Evolutionary conservation across 1,284 basidiomycete species (phyloP).

Genomic region (Marasmius fiardii): DNA sequence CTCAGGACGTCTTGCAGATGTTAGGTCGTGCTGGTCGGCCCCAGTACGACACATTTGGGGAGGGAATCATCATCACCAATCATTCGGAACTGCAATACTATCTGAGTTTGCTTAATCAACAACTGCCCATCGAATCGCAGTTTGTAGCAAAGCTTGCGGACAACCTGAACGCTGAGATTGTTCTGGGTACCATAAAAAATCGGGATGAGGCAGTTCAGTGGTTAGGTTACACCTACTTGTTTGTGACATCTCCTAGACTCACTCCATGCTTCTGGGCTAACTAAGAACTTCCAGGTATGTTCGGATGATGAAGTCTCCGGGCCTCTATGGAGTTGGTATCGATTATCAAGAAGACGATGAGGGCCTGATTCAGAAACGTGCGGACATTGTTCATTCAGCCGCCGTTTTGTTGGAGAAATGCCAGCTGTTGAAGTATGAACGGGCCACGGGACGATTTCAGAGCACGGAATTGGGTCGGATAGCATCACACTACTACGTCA

Average conservation of each 20-base stretch:
- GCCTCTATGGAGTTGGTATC: slow-evolving; percentile 84
- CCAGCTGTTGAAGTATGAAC: slow-evolving; percentile 92
- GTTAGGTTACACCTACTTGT: slow-evolving; percentile 95
- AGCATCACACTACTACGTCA: slow-evolving; percentile 96
- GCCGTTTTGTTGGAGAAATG: slow-evolving; percentile 94
- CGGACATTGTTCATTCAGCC: slow-evolving; percentile 93
- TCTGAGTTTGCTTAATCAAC: slow-evolving; percentile 90
- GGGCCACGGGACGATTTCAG: slow-evolving; percentile 85
- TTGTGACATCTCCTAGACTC: slow-evolving; percentile 28
- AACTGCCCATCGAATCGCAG: slow-evolving; percentile 96
- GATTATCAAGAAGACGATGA: slow-evolving; percentile 91
- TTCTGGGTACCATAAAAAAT: slow-evolving; percentile 93
- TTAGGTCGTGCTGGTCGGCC: slow-evolving; percentile 97
- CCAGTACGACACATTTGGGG: slow-evolving; percentile 96
- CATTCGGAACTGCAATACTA: slow-evolving; percentile 98
- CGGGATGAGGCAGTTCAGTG: slow-evolving; percentile 97
- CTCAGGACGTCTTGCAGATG: slow-evolving; percentile 99
- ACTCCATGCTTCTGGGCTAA: slow-evolving; percentile 4
- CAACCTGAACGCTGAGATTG: slow-evolving; percentile 97
- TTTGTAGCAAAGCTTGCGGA: slow-evolving; percentile 92
- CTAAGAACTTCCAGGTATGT: slow-evolving; percentile 63
- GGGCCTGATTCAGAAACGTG: slow-evolving; percentile 87
- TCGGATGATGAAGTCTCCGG: slow-evolving; percentile 92
- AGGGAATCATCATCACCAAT: slow-evolving; percentile 99
- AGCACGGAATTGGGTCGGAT: slow-evolving; percentile 93